Percentiles rank a stretch among this genome's conserved stretches.
Conservation (phyloP, 805 yeast genomes). For the Yamadazyma phyllophila region DNA sequence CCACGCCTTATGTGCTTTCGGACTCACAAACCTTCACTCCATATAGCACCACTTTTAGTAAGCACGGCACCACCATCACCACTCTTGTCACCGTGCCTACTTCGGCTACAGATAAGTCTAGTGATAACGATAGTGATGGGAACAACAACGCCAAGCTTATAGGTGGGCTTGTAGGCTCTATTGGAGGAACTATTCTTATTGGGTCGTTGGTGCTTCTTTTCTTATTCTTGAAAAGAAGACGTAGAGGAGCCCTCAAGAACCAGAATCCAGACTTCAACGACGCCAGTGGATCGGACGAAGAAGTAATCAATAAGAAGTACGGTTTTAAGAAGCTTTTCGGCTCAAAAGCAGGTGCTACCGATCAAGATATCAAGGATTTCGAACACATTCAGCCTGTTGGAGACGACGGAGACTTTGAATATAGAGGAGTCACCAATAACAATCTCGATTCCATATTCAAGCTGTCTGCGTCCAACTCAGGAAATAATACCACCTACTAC, state of each 20-base stretch:
- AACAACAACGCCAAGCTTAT: constrained; percentile 34
- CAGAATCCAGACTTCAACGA: constrained; percentile 46
- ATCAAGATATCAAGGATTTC: not conserved
- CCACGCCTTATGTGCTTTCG: constrained; percentile 3
- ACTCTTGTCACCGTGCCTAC: constrained; percentile 40
- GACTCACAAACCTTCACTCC: constrained; percentile 10
- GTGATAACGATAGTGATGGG: constrained; percentile 11
- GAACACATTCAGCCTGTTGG: constrained; percentile 10
- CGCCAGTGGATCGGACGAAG: constrained; percentile 10
- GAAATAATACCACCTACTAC: constrained; percentile 6
- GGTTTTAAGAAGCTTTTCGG: constrained; percentile 34
- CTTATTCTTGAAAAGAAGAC: constrained; percentile 33
- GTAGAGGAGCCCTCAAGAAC: constrained; percentile 29
- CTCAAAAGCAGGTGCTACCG: constrained; percentile 14
- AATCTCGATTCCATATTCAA: constrained; percentile 41
- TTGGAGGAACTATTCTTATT: constrained; percentile 44
- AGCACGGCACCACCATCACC: constrained; percentile 37
- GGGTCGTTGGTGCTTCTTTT: constrained; percentile 36
- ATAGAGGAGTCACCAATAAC: constrained; percentile 45
- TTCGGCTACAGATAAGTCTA: constrained; percentile 10
- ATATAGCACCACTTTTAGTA: constrained; percentile 14
- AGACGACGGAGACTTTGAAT: constrained; percentile 32
- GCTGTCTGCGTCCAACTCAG: constrained; percentile 19
- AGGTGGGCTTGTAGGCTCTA: constrained; percentile 46
- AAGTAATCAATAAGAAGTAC: constrained; percentile 12